Conservation (phyloP, 1,284 basidiomycete species). For the Thecaphora thlaspeos region DNA sequence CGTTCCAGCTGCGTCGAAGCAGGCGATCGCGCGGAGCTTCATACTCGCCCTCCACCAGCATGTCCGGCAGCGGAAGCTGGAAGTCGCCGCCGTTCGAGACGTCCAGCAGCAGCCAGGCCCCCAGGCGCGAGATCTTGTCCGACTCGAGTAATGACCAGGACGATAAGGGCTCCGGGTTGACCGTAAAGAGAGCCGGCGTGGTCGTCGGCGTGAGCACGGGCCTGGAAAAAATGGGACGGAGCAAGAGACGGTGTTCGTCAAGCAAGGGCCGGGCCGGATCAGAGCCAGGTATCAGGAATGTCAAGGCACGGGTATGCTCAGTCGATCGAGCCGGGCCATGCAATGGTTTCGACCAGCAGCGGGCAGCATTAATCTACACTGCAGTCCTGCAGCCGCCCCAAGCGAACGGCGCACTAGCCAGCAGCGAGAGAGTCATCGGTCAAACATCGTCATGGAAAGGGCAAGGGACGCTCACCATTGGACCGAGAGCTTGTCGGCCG, state of each 20-base stretch:
- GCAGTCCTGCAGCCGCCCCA: no score
- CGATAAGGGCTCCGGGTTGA: neutral
- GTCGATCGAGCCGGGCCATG: no score
- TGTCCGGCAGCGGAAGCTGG: constrained; percentile 11
- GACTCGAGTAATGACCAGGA: constrained; percentile 4
- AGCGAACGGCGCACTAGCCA: no score
- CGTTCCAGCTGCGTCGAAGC: constrained; percentile 14
- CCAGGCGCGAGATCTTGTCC: neutral
- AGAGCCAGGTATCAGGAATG: neutral
- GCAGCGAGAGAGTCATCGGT: no score
- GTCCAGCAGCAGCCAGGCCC: constrained; percentile 21
- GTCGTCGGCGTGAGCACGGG: constrained; percentile 10
- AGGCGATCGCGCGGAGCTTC: constrained; percentile 20
- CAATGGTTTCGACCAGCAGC: no score
- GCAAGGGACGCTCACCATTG: constrained; percentile 42
- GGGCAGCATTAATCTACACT: no score
- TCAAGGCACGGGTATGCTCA: neutral
- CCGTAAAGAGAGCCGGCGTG: constrained; percentile 10
- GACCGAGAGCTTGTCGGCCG: constrained; percentile 28
- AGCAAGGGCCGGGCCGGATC: neutral
- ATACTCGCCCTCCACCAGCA: constrained; percentile 8
- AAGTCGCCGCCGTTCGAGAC: constrained; percentile 7
- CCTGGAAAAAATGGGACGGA: constrained; percentile 3
- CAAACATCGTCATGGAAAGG: no score
- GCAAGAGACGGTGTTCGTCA: neutral